Evolutionary conservation across 306 rosid genomes (phyloP).

Genomic region (Castanea crenata): DNA sequence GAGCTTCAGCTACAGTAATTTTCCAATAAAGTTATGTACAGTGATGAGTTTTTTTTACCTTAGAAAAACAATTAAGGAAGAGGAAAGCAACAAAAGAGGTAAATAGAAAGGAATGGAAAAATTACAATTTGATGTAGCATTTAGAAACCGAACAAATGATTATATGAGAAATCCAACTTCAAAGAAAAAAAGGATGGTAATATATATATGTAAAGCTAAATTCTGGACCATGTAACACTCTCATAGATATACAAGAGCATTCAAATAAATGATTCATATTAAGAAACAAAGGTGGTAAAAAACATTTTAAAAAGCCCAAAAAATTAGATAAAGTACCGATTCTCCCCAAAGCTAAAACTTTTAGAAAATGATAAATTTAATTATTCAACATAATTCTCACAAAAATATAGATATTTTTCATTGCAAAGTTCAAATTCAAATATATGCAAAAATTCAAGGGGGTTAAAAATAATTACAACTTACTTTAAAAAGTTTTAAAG

Average conservation of each 20-base stretch:
- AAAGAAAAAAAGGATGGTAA: not conserved
- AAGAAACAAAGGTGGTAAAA: not conserved
- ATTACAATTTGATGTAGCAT: not conserved
- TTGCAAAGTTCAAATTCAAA: not conserved
- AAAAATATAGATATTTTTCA: not conserved
- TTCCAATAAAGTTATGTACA: not conserved
- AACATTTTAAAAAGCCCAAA: not conserved
- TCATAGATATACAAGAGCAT: not conserved
- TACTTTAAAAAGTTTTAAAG: not conserved
- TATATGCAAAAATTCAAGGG: not conserved
- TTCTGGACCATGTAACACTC: not conserved
- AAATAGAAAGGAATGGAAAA: not conserved
- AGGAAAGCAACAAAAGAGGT: not conserved
- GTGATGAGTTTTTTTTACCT: not conserved
- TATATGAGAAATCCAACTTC: not conserved
- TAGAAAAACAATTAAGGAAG: not conserved
- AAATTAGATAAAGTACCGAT: too few species aligned
- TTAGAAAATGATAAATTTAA: too few species aligned
- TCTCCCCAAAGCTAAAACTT: too few species aligned
- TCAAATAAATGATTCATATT: not conserved
- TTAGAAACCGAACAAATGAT: not conserved
- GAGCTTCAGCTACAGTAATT: not conserved
- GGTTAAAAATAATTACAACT: too few species aligned
- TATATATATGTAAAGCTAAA: not conserved
- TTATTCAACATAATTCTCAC: too few species aligned